phyloP scores from a whole-genome alignment of 1,139 yeast genomes.

The Blastobotrys ciferrii region DNA sequence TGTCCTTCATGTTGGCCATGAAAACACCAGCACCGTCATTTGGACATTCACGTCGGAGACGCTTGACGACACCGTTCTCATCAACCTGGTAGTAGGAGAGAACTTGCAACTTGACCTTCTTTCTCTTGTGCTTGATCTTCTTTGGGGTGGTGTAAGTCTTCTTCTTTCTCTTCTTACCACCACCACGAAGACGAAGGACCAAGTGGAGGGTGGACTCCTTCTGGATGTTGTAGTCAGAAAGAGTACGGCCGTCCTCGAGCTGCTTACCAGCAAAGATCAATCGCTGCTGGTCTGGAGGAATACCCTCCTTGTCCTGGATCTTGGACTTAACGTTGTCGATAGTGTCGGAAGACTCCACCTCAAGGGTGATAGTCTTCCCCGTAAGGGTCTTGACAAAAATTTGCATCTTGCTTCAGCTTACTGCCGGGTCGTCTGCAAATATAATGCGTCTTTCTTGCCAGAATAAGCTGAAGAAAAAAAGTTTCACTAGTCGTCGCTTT shows the following conservation, averaged over 20 bases:
- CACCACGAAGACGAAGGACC: slow-evolving; percentile 99
- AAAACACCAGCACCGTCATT: slow-evolving; percentile 97
- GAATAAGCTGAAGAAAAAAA: slow-evolving; percentile 4
- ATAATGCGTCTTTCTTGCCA: slow-evolving; percentile 7
- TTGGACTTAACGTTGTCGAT: slow-evolving; percentile 98
- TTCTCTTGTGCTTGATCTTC: slow-evolving; percentile 99
- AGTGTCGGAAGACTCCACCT: slow-evolving; percentile 98
- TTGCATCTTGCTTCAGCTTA: slow-evolving; percentile 46
- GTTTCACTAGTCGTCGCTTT: neutral
- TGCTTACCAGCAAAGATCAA: slow-evolving; percentile 99
- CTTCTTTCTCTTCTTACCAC: slow-evolving; percentile 99
- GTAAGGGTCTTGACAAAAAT: slow-evolving; percentile 79
- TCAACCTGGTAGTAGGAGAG: slow-evolving; percentile 99
- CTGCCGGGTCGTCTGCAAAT: slow-evolving; percentile 8
- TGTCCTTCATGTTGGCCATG: slow-evolving; percentile 98
- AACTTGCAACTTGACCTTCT: slow-evolving; percentile 98
- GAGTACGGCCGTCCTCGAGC: slow-evolving; percentile 98
- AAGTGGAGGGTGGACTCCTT: slow-evolving; percentile 98
- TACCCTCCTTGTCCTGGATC: slow-evolving; percentile 99
- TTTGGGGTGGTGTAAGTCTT: slow-evolving; percentile 99
- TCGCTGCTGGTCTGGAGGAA: slow-evolving; percentile 99
- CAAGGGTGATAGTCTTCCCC: slow-evolving; percentile 87
- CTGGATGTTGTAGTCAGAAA: slow-evolving; percentile 99
- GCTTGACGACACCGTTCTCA: slow-evolving; percentile 96
- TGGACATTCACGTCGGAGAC: slow-evolving; percentile 99